Evolutionary conservation across 805 yeast species (phyloP).

Genomic region (Ogataea ganodermae): DNA sequence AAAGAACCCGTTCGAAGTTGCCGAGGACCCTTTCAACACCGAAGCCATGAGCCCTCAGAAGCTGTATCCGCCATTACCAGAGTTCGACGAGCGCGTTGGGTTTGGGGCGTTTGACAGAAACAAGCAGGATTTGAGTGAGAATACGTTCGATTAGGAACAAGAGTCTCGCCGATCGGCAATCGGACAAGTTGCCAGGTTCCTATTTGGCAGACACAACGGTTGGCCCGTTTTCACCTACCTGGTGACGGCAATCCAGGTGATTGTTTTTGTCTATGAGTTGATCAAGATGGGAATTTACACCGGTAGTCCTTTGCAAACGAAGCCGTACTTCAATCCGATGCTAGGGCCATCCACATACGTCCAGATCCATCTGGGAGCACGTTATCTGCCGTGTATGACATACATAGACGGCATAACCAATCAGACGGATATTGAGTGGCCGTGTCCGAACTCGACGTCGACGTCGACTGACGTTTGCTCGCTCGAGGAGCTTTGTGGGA

Average conservation of each 20-base stretch:
- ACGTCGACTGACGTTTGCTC: conserved; percentile 56
- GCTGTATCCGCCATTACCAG: conserved; percentile 3
- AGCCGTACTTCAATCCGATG: conserved; percentile 79
- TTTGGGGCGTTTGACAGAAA: neutral
- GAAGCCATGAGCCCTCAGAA: neutral
- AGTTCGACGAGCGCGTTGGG: conserved; percentile 1
- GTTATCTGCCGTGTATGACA: conserved; percentile 74
- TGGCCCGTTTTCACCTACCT: conserved; percentile 35
- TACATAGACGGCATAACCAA: conserved; percentile 51
- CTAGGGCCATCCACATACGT: conserved; percentile 71
- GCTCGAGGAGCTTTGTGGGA: conserved; percentile 60
- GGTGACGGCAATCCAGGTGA: conserved; percentile 48
- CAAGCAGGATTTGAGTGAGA: neutral
- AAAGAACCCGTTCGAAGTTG: neutral
- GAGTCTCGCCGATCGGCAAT: neutral
- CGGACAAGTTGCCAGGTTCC: neutral
- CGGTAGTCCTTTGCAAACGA: conserved; percentile 64
- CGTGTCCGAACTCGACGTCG: conserved; percentile 70
- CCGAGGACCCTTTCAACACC: conserved; percentile 2
- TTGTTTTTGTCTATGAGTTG: conserved; percentile 64
- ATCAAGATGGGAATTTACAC: conserved; percentile 58
- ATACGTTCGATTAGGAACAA: neutral
- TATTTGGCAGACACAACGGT: conserved; percentile 21
- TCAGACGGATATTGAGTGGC: conserved; percentile 48
- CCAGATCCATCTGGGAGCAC: conserved; percentile 67